Evolutionary conservation across 2,329 filamentous ascomycete species (phyloP), one percentile per base, ranked within the genome.

Genomic region (Colletotrichum cordylinicola): DNA sequence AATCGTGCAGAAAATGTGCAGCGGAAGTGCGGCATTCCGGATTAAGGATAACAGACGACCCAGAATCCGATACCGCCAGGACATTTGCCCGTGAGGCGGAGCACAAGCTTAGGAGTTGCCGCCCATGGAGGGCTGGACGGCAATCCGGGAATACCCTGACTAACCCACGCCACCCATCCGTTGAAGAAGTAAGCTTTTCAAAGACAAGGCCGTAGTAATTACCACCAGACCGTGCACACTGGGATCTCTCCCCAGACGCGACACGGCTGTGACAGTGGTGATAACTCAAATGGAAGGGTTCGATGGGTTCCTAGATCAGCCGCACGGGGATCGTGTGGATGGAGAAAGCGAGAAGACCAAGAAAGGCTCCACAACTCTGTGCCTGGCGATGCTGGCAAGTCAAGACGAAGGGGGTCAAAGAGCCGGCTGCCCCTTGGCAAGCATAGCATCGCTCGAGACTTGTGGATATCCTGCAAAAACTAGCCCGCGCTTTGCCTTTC

Each of bases 191-290:
- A 60, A 60, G 56, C 56, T 68, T 65, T 58, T 31, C 16, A 6
- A 31, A 35, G 31, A 64, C 16, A 10, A 27, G 35, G 39, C 35
- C 29, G 35, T 33, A 48, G 15, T n/a, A 18, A 29, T 18, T 48
- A 37, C 35, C 24, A 13, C 43, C 21, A 69, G 70, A 24, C 37
- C 58, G 65, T 76, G 74, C 70, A 48, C 48, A 39, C 48, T 37
- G 33, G 48, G 58, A 43, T 55, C 52, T n/a, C 15, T 39, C 48
- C 15, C 37, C 65, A 61, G 70, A 27, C 74, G 74, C 74, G 74
- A 76, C 74, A 76, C 65, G 74, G 43, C 74, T 76, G 70, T 69
- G 70, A 76, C 74, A 75, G 56, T 69, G 64, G 64, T 68, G 10
- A 68, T 21, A 76, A 76, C 74, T 76, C 74, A 76, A 69, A 65